A percentile compares a stretch with the other conserved stretches of the same genome.
These are phyloP conservation scores for Xerocomus brunneocitrinus DNA, from an alignment of 768 basidiomycete species.

Conservation along the genomic window DNA sequence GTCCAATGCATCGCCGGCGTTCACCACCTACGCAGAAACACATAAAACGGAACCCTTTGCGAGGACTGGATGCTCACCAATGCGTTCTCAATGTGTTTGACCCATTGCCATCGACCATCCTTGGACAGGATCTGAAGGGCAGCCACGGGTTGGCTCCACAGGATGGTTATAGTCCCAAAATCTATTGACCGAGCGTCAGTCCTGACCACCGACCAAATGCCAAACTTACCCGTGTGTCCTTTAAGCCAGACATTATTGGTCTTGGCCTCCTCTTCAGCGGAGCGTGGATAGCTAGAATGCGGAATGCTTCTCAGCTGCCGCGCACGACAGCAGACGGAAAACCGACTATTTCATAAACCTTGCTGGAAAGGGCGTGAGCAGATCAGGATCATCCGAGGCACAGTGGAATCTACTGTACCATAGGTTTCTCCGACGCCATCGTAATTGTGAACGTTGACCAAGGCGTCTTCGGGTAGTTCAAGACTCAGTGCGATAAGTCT, in stretches of 20 bases:
- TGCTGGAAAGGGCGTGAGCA: conserved; percentile 31
- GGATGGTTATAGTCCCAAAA: conserved; percentile 50
- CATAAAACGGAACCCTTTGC: background rate
- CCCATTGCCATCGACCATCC: conserved; percentile 54
- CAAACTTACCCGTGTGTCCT: conserved; percentile 47
- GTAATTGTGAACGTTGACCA: conserved; percentile 46
- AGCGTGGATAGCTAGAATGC: conserved; percentile 42
- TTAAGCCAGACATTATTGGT: conserved; percentile 57
- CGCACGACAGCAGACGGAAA: background rate
- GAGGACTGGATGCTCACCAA: conserved; percentile 33
- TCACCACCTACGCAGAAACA: conserved; percentile 42
- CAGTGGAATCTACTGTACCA: conserved; percentile 24
- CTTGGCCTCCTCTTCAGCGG: conserved; percentile 44
- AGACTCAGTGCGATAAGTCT: conserved; percentile 50
- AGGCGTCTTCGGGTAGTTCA: conserved; percentile 49
- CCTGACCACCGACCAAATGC: too few species aligned
- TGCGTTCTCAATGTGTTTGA: conserved; percentile 55
- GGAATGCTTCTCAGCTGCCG: background rate
- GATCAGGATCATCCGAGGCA: background rate
- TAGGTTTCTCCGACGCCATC: conserved; percentile 40
- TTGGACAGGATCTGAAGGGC: conserved; percentile 52
- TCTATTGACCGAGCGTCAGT: conserved; percentile 28
- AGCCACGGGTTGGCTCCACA: conserved; percentile 59
- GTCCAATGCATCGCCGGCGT: conserved; percentile 56
- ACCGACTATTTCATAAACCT: conserved; percentile 66